Evolutionary conservation across 768 basidiomycete species (phyloP), one percentile per base, ranked within the genome.

Genomic region (Tylopilus vinaceipallidus): DNA sequence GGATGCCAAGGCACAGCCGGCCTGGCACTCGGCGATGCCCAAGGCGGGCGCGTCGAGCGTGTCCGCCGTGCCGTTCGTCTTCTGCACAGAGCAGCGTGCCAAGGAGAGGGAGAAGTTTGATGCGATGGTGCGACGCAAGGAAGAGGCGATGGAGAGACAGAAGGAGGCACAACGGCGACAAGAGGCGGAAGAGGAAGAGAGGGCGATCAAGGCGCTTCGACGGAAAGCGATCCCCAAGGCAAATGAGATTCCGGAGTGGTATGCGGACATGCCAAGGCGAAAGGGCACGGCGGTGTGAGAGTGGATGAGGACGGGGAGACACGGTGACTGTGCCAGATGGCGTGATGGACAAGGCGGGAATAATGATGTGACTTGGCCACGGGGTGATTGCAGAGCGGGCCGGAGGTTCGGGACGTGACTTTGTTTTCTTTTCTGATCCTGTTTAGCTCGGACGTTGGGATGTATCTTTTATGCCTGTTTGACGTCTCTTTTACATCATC

Each of bases 211-310:
- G 62, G 85, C 83, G 70, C 52, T 86, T 60, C 71, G 88, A 63
- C 79, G 74, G 72, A 75, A 72, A 55, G 77, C 84, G 16, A 70
- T 90, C 39, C 83, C 84, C 20, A 80, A 74, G 65, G 88, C 88
- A 39, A 75, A 88, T 62, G 80, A 79, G 58, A 75, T 90, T 22
- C 88, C 88, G 11, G 83, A 82, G 55, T 90, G 88, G 88, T 90
- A 90, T 59, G 81, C 78, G 56, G 76, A 77, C 36, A 81, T 78
- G 63, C 85, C 85, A 57, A 87, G 76, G 77, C 79, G 72, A 68
- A 67, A 64, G 60, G 65, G 68, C 2, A 42, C 53, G 50, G 47
- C 34, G 47, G 46, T 53, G 51, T 51, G 58, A 60, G 11, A 38
- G n/a, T 34, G 56, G 45, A 50, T 40, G 39, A 23, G 40, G 45